Evolutionary conservation across 768 basidiomycete species (phyloP).

Genomic region (Leccinum broughii): DNA sequence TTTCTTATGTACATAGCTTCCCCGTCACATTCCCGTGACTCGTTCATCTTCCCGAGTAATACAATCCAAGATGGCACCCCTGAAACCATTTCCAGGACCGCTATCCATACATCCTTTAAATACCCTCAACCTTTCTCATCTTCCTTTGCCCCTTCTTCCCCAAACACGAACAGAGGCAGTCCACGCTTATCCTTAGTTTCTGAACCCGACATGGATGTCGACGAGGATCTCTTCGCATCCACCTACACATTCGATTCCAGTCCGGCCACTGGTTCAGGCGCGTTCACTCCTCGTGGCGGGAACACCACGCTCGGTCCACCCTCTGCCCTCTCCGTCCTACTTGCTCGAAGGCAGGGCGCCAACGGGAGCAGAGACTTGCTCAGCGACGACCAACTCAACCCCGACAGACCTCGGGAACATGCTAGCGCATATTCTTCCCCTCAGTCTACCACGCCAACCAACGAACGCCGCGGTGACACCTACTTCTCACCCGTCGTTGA

Average conservation of each 20-base stretch:
- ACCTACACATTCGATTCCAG: conserved; percentile 31
- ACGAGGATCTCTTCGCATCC: conserved; percentile 30
- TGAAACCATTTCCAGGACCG: conserved; percentile 22
- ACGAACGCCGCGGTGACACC: conserved; percentile 8
- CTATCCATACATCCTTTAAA: conserved; percentile 19
- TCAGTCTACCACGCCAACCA: conserved; percentile 24
- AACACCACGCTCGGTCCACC: conserved; percentile 25
- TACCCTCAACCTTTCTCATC: conserved; percentile 17
- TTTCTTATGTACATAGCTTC: conserved; percentile 21
- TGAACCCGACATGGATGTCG: conserved; percentile 24
- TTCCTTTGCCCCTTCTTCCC: conserved; percentile 26
- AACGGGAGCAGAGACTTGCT: conserved; percentile 4
- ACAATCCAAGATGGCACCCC: conserved; percentile 26
- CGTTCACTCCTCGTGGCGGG: conserved; percentile 26
- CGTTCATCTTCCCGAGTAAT: conserved; percentile 42
- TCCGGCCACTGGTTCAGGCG: conserved; percentile 12
- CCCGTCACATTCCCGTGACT: conserved; percentile 30
- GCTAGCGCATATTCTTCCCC: conserved; percentile 9
- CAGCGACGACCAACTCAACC: not conserved
- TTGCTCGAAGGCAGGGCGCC: conserved; percentile 24
- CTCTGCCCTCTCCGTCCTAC: conserved; percentile 39
- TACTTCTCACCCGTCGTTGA: conserved; percentile 7
- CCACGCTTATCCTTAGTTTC: conserved; percentile 25
- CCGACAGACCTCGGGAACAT: not conserved
- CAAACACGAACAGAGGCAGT: conserved; percentile 24